Conservation (phyloP, 108 stramenopile genomes). For the Stephanodiscus triporus region DNA sequence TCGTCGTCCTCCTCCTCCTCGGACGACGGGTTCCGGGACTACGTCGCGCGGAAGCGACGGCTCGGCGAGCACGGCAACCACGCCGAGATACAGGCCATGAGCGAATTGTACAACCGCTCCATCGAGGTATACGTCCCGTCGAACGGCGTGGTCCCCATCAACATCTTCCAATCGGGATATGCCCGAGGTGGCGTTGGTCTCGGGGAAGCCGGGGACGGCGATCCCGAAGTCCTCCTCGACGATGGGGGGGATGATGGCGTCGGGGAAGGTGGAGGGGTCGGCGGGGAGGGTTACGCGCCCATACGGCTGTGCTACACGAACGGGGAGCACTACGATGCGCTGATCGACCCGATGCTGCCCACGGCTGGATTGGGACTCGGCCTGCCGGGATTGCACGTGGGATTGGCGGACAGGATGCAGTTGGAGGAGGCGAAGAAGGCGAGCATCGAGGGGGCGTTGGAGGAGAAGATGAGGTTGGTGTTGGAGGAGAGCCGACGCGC, state of each 20-base stretch:
- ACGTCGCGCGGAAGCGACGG: constrained; percentile 79
- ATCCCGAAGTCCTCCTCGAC: too few species aligned
- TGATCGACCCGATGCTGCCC: constrained; percentile 77
- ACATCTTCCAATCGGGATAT: constrained; percentile 85
- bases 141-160: constrained; percentile 70
- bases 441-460: constrained; percentile 59
- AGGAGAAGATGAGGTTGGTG: constrained; percentile 55
- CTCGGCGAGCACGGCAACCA: constrained; percentile 95
- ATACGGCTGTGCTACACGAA: constrained; percentile 85
- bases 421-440: constrained; percentile 70
- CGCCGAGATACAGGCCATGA: constrained; percentile 95
- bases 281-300: constrained; percentile 58
- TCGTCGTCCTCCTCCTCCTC: too few species aligned
- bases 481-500: constrained; percentile 53
- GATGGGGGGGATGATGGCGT: too few species aligned
- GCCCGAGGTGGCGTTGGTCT: constrained; percentile 33
- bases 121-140: constrained; percentile 87
- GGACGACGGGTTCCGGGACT: constrained; percentile 64
- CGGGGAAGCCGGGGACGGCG: too few species aligned
- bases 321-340: constrained; percentile 88
- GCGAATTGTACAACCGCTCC: constrained; percentile 93
- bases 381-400: constrained; percentile 76
- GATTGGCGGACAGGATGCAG: constrained; percentile 81
- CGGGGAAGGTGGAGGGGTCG: neutral
- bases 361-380: constrained; percentile 86